phyloP scores from a whole-genome alignment of 345 rosid species.

The Cochlearia excelsa region DNA sequence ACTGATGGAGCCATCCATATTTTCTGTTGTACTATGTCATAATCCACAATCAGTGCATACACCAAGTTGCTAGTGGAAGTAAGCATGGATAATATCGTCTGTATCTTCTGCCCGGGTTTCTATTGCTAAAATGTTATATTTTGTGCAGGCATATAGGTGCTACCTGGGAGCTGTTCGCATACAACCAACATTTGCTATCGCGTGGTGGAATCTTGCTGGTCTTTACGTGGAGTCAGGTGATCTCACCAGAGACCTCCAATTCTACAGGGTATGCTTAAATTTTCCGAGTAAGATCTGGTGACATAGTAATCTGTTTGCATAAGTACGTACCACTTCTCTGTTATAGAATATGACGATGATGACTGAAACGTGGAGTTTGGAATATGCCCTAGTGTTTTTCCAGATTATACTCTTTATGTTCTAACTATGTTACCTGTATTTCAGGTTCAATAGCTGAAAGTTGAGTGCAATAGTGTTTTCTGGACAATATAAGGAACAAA shows the following conservation, averaged over 20 bases:
- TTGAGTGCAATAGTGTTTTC: constrained; percentile 3
- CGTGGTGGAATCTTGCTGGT: constrained; percentile 99
- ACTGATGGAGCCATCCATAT: constrained; percentile 66
- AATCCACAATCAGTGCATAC: too few relatives aligned
- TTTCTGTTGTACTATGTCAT: constrained; percentile 35
- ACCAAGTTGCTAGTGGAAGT: constrained; percentile 32
- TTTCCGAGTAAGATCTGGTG: constrained; percentile 7
- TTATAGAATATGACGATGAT: background rate
- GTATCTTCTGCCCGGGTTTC: constrained; percentile 60
- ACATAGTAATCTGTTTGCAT: background rate
- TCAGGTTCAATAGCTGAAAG: constrained; percentile 10
- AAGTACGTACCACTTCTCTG: background rate
- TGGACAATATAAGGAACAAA: constrained; percentile 28
- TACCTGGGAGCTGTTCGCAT: constrained; percentile 91
- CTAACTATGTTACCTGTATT: constrained; percentile 16
- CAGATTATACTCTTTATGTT: background rate
- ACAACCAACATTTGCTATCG: constrained; percentile 96
- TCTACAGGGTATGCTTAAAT: constrained; percentile 66
- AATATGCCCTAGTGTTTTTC: background rate
- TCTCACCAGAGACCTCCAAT: constrained; percentile 83
- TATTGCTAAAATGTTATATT: constrained; percentile 65
- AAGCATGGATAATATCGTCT: constrained; percentile 48
- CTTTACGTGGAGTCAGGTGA: constrained; percentile 99
- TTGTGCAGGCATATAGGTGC: constrained; percentile 98
- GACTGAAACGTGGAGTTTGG: too few relatives aligned